phyloP scores from a whole-genome alignment of 2,329 filamentous ascomycete species.

The Pseudopithomyces chartarum region DNA sequence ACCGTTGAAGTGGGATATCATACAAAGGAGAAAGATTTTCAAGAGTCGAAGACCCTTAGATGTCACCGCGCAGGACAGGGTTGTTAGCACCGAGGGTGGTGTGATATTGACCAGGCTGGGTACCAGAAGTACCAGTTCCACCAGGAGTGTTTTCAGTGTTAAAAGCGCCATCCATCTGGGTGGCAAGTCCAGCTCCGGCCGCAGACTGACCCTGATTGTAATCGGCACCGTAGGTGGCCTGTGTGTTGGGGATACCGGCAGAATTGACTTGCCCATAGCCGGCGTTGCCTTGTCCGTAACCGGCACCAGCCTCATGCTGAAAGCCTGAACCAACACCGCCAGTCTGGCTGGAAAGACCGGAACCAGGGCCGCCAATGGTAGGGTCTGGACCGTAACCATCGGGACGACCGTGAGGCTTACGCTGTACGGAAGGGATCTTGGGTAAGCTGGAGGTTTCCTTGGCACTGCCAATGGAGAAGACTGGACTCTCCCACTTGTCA shows the following conservation, averaged over 20 bases:
- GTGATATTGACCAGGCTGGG: constrained; percentile 21
- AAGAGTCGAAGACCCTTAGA: constrained; percentile 20
- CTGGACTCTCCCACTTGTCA: constrained; percentile 90
- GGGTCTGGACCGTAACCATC: constrained; percentile 33
- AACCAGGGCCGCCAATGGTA: constrained; percentile 20
- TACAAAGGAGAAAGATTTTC: background rate
- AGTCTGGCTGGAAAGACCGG: constrained; percentile 11
- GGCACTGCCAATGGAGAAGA: constrained; percentile 86
- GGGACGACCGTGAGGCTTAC: constrained; percentile 62
- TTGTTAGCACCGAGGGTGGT: constrained; percentile 50
- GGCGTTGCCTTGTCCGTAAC: background rate
- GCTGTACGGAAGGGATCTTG: constrained; percentile 55
- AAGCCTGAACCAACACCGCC: constrained; percentile 8
- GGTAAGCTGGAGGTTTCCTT: constrained; percentile 75
- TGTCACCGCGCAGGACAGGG: constrained; percentile 49
- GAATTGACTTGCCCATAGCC: background rate
- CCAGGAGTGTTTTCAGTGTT: constrained; percentile 17
- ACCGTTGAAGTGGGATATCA: background rate
- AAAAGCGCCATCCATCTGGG: constrained; percentile 53
- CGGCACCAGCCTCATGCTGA: constrained; percentile 3
- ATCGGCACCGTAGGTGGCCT: background rate
- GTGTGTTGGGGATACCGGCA: background rate
- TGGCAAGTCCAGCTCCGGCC: constrained; percentile 41
- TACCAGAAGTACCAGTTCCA: constrained; percentile 14
- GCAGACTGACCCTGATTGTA: background rate